Evolutionary conservation across 371 early-diverging fungal genomes (phyloP), one percentile per base, ranked within the genome.

Genomic region (Gilbertella persicaria): DNA sequence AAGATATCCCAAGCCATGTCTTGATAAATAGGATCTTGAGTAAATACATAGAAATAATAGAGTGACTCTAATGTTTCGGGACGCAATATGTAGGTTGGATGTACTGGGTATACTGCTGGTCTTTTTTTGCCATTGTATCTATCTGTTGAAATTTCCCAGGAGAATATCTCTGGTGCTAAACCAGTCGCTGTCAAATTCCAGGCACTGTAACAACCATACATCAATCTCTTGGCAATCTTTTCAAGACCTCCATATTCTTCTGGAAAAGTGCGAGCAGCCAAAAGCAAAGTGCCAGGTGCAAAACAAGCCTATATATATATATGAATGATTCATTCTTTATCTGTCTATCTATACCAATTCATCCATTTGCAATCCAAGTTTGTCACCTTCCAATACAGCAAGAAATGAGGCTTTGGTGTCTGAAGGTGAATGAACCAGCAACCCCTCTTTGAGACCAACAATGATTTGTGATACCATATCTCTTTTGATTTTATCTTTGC

Each of bases 31-130:
- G 69, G 67, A 57, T 92, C 79, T 0, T 85, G 78, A 10, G 94
- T 91, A 29, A 80, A 69, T 5, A 89, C 77, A 58, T 80, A 90
- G 55, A 89, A 64, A 44, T 83, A 74, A 67, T 88, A 93, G 7
- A 93, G 50, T 13, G 83, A 81, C 59, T 93, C 94, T 10, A 91
- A 45, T 0, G 88, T 86, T 73, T 93, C 94, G 24, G 76, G 76
- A 37, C 76, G 41, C n/a, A 76, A 42, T 12, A 76, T 76, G 29
- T 76, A 76, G 19, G 54, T 58, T 3, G 61, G 44, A 45, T 40
- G 37, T 2, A 67, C 38, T n/a, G 69, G 60, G 16, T 55, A 64
- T 3, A 66, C 55, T 20, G 69, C 61, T 23, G 50, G 62, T 38
- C 50, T 37, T 21, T 60, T 44, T 9, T 37, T 30, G 4, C 50